Evolutionary conservation across 805 yeast species (phyloP).

Genomic region (Ogataea salicorniae): DNA sequence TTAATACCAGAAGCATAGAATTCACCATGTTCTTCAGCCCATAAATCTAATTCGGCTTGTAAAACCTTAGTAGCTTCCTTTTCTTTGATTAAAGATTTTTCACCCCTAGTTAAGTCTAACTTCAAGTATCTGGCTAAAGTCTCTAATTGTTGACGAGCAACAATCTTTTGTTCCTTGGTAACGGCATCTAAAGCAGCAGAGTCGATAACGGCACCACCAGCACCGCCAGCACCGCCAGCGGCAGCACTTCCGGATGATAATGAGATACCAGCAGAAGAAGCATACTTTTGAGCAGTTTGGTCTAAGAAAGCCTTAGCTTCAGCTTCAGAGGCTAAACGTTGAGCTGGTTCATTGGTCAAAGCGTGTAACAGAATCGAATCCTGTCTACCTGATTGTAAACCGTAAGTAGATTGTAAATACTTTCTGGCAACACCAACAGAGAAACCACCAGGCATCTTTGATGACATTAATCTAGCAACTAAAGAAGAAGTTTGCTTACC

Average conservation of each 20-base stretch:
- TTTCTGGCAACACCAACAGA: constrained; percentile 88
- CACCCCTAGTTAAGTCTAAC: constrained; percentile 87
- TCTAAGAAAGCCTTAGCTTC: constrained; percentile 93
- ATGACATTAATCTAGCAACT: constrained; percentile 84
- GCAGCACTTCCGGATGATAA: constrained; percentile 62
- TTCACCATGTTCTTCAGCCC: constrained; percentile 90
- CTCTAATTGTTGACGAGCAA: constrained; percentile 82
- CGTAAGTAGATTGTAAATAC: constrained; percentile 88
- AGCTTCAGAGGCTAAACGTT: constrained; percentile 77
- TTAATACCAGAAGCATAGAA: constrained; percentile 86
- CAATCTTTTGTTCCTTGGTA: constrained; percentile 61
- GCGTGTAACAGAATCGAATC: constrained; percentile 83
- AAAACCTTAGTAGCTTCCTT: constrained; percentile 78
- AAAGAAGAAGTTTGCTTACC: constrained; percentile 93
- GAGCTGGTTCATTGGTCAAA: constrained; percentile 83
- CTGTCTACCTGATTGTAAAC: constrained; percentile 90
- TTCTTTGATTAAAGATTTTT: constrained; percentile 74
- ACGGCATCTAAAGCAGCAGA: constrained; percentile 90
- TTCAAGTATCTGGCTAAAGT: constrained; percentile 92
- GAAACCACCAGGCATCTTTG: constrained; percentile 99
- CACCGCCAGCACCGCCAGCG: constrained; percentile 45
- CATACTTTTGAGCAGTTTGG: constrained; percentile 75
- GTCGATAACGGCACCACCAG: constrained; percentile 86
- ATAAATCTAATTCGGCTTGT: constrained; percentile 86
- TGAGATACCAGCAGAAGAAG: constrained; percentile 73